phyloP scores from a whole-genome alignment of 495 filamentous ascomycete genomes.

The Penicillium dipodomyicola region DNA sequence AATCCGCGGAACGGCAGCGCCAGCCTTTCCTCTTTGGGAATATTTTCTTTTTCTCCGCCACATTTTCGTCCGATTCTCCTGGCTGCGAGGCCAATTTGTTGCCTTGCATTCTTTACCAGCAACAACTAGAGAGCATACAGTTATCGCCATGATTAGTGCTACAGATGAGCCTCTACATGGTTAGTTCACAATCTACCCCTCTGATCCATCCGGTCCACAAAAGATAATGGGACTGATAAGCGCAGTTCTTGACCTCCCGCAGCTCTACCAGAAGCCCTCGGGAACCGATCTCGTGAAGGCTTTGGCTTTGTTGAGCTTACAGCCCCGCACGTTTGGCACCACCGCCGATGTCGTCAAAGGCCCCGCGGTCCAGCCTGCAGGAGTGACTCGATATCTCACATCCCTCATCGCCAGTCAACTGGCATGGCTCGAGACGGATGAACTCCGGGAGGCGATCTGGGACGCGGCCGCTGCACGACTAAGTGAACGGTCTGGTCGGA shows the following conservation, averaged over 20 bases:
- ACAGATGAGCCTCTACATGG: slow-evolving; percentile 48
- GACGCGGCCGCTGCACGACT: slow-evolving; percentile 73
- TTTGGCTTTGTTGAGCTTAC: slow-evolving; percentile 43
- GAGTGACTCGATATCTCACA: slow-evolving; percentile 63
- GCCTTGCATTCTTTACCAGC: neutral
- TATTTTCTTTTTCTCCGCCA: slow-evolving; percentile 37
- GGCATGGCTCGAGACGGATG: slow-evolving; percentile 71
- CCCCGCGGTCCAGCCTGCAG: slow-evolving; percentile 37
- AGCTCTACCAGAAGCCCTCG: slow-evolving; percentile 50
- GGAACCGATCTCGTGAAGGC: slow-evolving; percentile 44
- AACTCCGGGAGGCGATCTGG: slow-evolving; percentile 72
- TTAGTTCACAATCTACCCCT: slow-evolving; percentile 22
- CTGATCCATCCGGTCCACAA: slow-evolving; percentile 13
- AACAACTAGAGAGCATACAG: neutral
- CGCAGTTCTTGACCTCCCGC: slow-evolving; percentile 54
- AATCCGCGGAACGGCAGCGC: slow-evolving; percentile 35
- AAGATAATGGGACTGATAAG: slow-evolving; percentile 44
- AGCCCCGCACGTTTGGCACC: slow-evolving; percentile 39
- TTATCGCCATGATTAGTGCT: slow-evolving; percentile 38
- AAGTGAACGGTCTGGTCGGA: slow-evolving; percentile 78
- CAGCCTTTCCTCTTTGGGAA: slow-evolving; percentile 43
- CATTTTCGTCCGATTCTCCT: slow-evolving; percentile 10
- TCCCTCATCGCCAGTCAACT: slow-evolving; percentile 71
- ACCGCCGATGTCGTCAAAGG: slow-evolving; percentile 33
- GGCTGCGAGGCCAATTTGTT: slow-evolving; percentile 3